These are phyloP conservation scores for Gossypioides kirkii DNA, from an alignment of 345 rosid genomes.

Conservation along the genomic window DNA sequence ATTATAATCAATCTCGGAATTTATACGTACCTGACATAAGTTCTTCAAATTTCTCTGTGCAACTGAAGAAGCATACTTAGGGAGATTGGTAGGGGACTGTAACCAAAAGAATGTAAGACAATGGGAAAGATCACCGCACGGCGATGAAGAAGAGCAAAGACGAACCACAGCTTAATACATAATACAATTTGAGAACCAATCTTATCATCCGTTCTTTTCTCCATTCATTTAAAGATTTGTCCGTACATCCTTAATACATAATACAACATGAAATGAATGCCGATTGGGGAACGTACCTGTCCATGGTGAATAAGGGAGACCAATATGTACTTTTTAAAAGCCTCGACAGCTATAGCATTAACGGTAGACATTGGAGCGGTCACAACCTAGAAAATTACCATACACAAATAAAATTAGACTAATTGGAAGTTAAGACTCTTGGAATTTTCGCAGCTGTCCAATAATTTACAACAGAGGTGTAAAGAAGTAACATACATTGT, in stretches of 20 bases:
- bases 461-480: conserved; percentile 11
- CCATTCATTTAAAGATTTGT: background rate
- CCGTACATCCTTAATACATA: background rate
- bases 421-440: conserved; percentile 2
- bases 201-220: background rate
- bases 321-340: conserved; percentile 80
- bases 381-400: conserved; percentile 54
- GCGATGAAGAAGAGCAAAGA: background rate
- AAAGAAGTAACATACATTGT: conserved; percentile 42
- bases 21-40: conserved; percentile 46
- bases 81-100: conserved; percentile 72
- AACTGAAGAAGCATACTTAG: conserved; percentile 76
- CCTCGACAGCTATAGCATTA: conserved; percentile 88
- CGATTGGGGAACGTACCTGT: conserved; percentile 39
- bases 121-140: background rate
- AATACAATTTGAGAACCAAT: background rate
- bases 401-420: conserved; percentile 5
- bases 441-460: background rate
- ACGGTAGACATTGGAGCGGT: conserved; percentile 76
- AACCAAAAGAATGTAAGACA: conserved; percentile 18
- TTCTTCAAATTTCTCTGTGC: conserved; percentile 82
- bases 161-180: background rate
- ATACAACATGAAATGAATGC: background rate
- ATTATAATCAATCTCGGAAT: background rate
- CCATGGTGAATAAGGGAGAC: conserved; percentile 81